Conservation (phyloP, 2,329 filamentous ascomycete species). For the Ascomycota sp. region DNA sequence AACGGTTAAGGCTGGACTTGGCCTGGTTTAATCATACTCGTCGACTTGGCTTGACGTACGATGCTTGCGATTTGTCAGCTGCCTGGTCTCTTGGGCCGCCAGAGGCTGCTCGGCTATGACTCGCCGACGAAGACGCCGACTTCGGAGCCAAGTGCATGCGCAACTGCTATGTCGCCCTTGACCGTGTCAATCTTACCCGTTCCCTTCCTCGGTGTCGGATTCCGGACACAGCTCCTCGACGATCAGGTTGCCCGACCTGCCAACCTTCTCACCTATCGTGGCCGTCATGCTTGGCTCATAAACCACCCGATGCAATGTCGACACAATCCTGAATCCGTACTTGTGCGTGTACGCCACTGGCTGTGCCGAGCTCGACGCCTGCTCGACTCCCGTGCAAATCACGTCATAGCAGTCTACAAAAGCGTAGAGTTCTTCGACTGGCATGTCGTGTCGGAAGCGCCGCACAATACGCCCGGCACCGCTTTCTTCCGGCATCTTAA, state of each 20-base stretch:
- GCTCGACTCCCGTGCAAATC: conserved; percentile 35
- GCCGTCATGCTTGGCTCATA: conserved; percentile 48
- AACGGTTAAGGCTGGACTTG: too few species aligned
- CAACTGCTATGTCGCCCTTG: background rate
- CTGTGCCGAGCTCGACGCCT: conserved; percentile 3
- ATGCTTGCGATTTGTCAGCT: too few species aligned
- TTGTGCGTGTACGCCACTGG: conserved; percentile 44
- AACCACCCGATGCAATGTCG: conserved; percentile 65
- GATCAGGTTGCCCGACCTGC: conserved; percentile 69
- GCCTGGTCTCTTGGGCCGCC: too few species aligned
- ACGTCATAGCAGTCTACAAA: conserved; percentile 82
- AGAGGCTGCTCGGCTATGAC: background rate
- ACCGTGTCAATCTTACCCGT: background rate
- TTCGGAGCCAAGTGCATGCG: too few species aligned
- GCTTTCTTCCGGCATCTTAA: conserved; percentile 37
- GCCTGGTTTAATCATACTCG: too few species aligned
- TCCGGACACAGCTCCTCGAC: conserved; percentile 42
- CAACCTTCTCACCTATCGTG: conserved; percentile 53
- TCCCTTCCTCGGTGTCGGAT: conserved; percentile 13
- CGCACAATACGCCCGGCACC: conserved; percentile 59
- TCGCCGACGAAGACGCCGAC: background rate
- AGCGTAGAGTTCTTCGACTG: conserved; percentile 78
- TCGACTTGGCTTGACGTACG: too few species aligned
- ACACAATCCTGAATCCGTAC: conserved; percentile 72
- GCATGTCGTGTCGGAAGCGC: conserved; percentile 46